These are phyloP conservation scores for Paramecium sexaurelia DNA, from an alignment of 73 alveolate species.

Conservation along the genomic window DNA sequence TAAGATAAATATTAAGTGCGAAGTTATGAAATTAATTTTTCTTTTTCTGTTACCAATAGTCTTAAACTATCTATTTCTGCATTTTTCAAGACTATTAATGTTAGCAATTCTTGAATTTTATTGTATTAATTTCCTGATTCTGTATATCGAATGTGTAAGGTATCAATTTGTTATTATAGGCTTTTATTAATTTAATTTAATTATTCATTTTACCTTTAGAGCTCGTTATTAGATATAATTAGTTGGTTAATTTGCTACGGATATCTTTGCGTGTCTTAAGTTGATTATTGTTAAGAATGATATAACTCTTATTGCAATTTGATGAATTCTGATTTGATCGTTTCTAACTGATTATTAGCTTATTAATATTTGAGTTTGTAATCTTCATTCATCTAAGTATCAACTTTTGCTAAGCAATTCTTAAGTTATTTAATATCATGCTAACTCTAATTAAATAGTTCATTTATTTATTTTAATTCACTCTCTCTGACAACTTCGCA, in stretches of 20 bases:
- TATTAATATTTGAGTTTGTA: not conserved
- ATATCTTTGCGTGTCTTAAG: not conserved
- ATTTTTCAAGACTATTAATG: not conserved
- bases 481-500: constrained; percentile 29
- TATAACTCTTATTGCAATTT: not conserved
- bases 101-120: not conserved
- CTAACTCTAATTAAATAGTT: not conserved
- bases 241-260: not conserved
- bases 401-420: not conserved
- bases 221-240: not conserved
- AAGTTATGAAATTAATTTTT: not conserved
- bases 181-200: not conserved
- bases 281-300: not conserved
- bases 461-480: constrained; percentile 27
- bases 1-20: not conserved
- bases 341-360: not conserved
- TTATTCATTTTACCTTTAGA: not conserved
- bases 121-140: not conserved
- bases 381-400: constrained; percentile 28
- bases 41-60: not conserved
- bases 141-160: not conserved
- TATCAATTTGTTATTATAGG: not conserved
- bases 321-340: not conserved
- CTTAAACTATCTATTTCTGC: constrained; percentile 25
- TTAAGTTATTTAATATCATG: constrained; percentile 1